These are phyloP conservation scores for Litsea cubeba DNA, from an alignment of 164 flowering plant genomes.

Conservation along the genomic window DNA sequence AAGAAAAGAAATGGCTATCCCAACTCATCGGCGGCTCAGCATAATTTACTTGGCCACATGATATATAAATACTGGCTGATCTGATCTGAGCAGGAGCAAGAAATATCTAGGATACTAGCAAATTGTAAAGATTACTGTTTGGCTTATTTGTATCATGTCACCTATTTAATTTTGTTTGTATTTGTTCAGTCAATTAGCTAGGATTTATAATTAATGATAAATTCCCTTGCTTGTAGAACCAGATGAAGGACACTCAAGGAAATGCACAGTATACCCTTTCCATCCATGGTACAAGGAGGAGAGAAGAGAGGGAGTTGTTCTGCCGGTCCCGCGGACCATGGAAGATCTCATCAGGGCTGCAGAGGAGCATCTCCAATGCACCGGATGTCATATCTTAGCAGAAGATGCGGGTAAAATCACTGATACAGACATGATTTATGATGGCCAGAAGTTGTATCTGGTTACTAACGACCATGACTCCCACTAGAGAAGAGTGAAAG, in stretches of 20 bases:
- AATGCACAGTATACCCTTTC: conserved; percentile 81
- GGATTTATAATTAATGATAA: too few relatives aligned
- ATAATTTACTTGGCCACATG: too few relatives aligned
- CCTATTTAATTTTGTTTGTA: too few relatives aligned
- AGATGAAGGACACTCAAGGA: conserved; percentile 32
- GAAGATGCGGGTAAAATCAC: conserved; percentile 75
- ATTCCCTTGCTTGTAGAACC: background rate
- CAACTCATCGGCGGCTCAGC: too few relatives aligned
- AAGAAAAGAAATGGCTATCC: too few relatives aligned
- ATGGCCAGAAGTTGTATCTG: conserved; percentile 75
- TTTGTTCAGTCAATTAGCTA: too few relatives aligned
- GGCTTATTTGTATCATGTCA: too few relatives aligned
- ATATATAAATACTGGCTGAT: too few relatives aligned
- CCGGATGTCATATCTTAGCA: conserved; percentile 44
- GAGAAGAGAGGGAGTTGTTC: conserved; percentile 54
- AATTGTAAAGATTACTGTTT: too few relatives aligned
- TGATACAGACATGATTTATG: conserved; percentile 61
- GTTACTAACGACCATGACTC: background rate
- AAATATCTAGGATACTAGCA: too few relatives aligned
- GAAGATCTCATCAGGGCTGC: conserved; percentile 61
- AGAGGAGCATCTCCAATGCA: conserved; percentile 31
- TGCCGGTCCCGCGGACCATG: conserved; percentile 61
- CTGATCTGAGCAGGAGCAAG: too few relatives aligned
- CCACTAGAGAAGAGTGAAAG: background rate
- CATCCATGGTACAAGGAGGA: conserved; percentile 68